Conservation (phyloP, 306 rosid genomes). For the Acacia crassicarpa region DNA sequence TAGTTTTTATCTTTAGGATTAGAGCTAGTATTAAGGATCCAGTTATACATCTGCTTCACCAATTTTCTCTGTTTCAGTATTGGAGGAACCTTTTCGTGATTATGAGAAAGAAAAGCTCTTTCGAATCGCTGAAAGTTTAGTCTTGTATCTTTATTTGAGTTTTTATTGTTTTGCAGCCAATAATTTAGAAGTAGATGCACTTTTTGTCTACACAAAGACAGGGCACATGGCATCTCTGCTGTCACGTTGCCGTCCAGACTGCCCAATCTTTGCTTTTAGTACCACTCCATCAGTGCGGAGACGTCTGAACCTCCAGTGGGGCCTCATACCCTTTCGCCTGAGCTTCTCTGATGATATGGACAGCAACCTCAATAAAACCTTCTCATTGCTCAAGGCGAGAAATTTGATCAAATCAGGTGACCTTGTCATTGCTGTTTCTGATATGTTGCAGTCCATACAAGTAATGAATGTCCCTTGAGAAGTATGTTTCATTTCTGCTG, state of each 20-base stretch:
- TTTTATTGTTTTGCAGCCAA: constrained; percentile 70
- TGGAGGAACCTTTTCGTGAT: not conserved
- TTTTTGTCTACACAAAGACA: constrained; percentile 87
- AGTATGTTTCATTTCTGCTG: constrained; percentile 6
- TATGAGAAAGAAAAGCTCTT: not conserved
- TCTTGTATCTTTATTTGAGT: constrained; percentile 12
- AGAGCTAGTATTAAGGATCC: not conserved
- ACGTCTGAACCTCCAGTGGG: constrained; percentile 97
- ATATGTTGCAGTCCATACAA: constrained; percentile 91
- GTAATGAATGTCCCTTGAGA: constrained; percentile 89
- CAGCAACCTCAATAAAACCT: constrained; percentile 88
- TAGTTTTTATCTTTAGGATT: too few species aligned
- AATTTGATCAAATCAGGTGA: constrained; percentile 96
- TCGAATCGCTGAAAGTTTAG: not conserved
- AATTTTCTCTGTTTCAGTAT: not conserved
- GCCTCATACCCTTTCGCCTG: constrained; percentile 91
- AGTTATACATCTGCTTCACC: constrained; percentile 13
- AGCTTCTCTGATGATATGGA: constrained; percentile 97
- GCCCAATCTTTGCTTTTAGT: constrained; percentile 96
- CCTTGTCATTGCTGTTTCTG: constrained; percentile 97
- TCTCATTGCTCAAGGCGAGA: constrained; percentile 91
- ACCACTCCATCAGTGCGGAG: constrained; percentile 77
- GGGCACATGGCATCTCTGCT: constrained; percentile 97
- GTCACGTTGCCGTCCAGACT: constrained; percentile 96
- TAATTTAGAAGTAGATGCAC: constrained; percentile 89